Evolutionary conservation across 2,329 filamentous ascomycete genomes (phyloP).

Genomic region (Huntiella abstrusa): DNA sequence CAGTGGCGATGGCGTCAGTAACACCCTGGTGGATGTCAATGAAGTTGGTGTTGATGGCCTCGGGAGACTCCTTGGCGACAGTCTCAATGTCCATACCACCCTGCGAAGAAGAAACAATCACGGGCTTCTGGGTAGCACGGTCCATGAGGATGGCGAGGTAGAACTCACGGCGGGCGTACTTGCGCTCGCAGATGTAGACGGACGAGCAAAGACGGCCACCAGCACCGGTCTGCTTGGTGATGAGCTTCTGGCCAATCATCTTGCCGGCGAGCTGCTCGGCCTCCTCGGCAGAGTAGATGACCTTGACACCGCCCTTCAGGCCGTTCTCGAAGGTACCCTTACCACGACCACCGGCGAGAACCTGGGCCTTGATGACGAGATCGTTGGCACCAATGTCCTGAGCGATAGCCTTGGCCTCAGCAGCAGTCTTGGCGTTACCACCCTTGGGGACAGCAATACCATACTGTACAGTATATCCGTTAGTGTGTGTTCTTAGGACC

Average conservation of each 20-base stretch:
- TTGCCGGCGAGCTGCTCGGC: slow-evolving; percentile 96
- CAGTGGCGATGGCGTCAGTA: slow-evolving; percentile 81
- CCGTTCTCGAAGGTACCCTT: slow-evolving; percentile 98
- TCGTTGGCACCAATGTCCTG: slow-evolving; percentile 84
- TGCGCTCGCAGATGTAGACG: slow-evolving; percentile 98
- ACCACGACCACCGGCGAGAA: slow-evolving; percentile 90
- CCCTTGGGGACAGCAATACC: slow-evolving; percentile 86
- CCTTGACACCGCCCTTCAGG: slow-evolving; percentile 93
- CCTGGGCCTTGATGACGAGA: slow-evolving; percentile 99
- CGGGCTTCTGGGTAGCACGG: slow-evolving; percentile 70
- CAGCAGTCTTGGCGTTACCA: slow-evolving; percentile 60
- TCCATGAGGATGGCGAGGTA: slow-evolving; percentile 99
- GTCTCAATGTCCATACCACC: slow-evolving; percentile 99
- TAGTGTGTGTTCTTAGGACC: too few species aligned
- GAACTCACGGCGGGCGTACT: slow-evolving; percentile 97
- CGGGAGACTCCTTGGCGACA: slow-evolving; percentile 92
- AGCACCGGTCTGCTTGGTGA: slow-evolving; percentile 98
- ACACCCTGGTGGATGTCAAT: slow-evolving; percentile 90
- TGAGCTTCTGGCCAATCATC: slow-evolving; percentile 99
- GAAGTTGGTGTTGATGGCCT: slow-evolving; percentile 84
- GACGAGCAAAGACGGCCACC: slow-evolving; percentile 84
- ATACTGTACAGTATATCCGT: slow-evolving; percentile 41
- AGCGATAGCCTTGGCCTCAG: slow-evolving; percentile 82
- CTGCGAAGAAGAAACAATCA: slow-evolving; percentile 95
- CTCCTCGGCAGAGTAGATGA: slow-evolving; percentile 94